Evolutionary conservation across 1,139 yeast species (phyloP).

Genomic region (Nakaseomyces sp.): DNA sequence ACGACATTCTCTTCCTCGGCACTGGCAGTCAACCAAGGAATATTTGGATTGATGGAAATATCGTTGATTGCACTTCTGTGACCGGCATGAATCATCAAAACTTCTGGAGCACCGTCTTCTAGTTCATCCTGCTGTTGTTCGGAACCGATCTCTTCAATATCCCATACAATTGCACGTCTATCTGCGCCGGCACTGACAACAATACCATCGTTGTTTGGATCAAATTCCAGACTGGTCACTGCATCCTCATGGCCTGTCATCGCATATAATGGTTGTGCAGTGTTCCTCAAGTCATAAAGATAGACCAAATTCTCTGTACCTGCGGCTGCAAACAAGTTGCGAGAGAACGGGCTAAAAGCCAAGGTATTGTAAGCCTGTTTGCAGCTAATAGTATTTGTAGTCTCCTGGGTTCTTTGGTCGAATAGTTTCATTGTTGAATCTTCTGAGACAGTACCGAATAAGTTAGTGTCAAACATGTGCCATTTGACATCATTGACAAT

Average conservation of each 20-base stretch:
- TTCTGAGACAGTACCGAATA: constrained; percentile 66
- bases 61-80: constrained; percentile 72
- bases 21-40: constrained; percentile 66
- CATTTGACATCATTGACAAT: constrained; percentile 71
- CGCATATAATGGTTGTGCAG: constrained; percentile 44
- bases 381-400: constrained; percentile 33
- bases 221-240: constrained; percentile 61
- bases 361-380: constrained; percentile 45
- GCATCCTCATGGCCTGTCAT: constrained; percentile 73
- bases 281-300: constrained; percentile 50
- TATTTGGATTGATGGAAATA: constrained; percentile 54
- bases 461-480: constrained; percentile 43
- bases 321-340: constrained; percentile 55
- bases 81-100: constrained; percentile 82
- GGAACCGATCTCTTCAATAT: constrained; percentile 60
- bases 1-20: constrained; percentile 72
- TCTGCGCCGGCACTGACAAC: constrained; percentile 69
- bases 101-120: constrained; percentile 75
- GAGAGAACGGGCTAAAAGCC: constrained; percentile 55
- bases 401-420: constrained; percentile 44
- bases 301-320: constrained; percentile 60
- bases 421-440: constrained; percentile 58
- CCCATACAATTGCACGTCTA: constrained; percentile 68
- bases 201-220: constrained; percentile 61
- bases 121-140: constrained; percentile 74